Conservation (phyloP, 2,329 filamentous ascomycete genomes). For the Emergomyces pasteurianus region DNA sequence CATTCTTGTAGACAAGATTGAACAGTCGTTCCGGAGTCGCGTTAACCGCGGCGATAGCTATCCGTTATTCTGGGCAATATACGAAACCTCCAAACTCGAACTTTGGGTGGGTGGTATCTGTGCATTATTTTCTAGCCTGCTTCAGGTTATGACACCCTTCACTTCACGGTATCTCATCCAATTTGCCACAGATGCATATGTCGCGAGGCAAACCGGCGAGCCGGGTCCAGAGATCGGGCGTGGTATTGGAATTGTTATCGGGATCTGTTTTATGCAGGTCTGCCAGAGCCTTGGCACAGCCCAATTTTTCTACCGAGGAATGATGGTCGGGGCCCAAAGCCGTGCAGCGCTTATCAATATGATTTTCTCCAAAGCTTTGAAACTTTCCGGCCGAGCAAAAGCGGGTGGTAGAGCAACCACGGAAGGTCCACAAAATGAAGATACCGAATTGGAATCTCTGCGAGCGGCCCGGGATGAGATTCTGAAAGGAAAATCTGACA, state of each 20-base stretch:
- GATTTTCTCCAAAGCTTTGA: constrained; percentile 89
- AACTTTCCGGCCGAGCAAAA: constrained; percentile 73
- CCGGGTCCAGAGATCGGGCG: constrained; percentile 56
- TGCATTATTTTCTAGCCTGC: constrained; percentile 57
- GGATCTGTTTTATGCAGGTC: constrained; percentile 76
- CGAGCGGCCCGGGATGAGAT: constrained; percentile 32
- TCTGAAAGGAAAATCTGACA: constrained; percentile 23
- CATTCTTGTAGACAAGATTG: constrained; percentile 53
- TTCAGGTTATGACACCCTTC: constrained; percentile 74
- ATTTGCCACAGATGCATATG: constrained; percentile 70
- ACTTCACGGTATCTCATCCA: constrained; percentile 74
- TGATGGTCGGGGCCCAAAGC: constrained; percentile 78
- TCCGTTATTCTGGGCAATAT: constrained; percentile 66
- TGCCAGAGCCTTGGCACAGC: constrained; percentile 69
- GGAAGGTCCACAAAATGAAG: constrained; percentile 29
- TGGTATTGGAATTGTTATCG: constrained; percentile 73
- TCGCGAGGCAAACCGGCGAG: constrained; percentile 41
- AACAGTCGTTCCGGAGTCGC: constrained; percentile 57
- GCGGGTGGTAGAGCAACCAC: constrained; percentile 56
- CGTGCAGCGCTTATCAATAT: constrained; percentile 71
- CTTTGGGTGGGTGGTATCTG: constrained; percentile 76
- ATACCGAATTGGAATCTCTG: constrained; percentile 32
- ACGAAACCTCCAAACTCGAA: constrained; percentile 75
- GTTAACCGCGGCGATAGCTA: constrained; percentile 56
- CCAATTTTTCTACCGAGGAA: constrained; percentile 86